These are phyloP conservation scores for Paracamarosporium sp. DNA, from an alignment of 2,329 filamentous ascomycete genomes.

Conservation along the genomic window DNA sequence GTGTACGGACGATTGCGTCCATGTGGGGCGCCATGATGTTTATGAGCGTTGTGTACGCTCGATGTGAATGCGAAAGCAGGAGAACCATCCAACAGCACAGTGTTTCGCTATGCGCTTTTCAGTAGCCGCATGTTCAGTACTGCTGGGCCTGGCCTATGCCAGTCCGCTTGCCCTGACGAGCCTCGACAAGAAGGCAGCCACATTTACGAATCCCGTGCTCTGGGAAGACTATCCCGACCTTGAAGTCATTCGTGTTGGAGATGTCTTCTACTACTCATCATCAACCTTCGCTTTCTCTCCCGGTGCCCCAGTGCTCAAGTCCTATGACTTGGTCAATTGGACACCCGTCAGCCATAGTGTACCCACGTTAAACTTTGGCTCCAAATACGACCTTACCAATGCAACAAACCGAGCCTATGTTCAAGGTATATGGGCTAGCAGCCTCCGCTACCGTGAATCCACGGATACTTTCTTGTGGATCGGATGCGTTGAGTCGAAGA, in stretches of 20 bases:
- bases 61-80: background rate
- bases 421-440: conserved; percentile 64
- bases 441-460: conserved; percentile 59
- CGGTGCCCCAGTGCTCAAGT: conserved; percentile 63
- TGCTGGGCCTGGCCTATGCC: background rate
- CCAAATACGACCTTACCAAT: conserved; percentile 57
- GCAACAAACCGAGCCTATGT: conserved; percentile 54
- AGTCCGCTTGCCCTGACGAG: background rate
- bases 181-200: conserved; percentile 13
- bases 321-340: conserved; percentile 62
- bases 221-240: conserved; percentile 64
- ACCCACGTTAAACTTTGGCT: conserved; percentile 44
- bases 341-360: conserved; percentile 50
- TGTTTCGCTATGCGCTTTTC: conserved; percentile 2
- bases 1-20: background rate
- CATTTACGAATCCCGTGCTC: conserved; percentile 60
- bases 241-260: conserved; percentile 59
- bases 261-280: conserved; percentile 62
- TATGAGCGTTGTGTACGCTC: background rate
- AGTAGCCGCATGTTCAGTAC: background rate
- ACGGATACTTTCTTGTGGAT: conserved; percentile 64
- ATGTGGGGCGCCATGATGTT: background rate
- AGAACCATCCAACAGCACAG: background rate
- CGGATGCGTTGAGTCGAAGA: conserved; percentile 60
- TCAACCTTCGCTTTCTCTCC: conserved; percentile 65